Base-by-base conservation (phyloP, 805 yeast species). In the Ogataea ganodermae region DNA sequence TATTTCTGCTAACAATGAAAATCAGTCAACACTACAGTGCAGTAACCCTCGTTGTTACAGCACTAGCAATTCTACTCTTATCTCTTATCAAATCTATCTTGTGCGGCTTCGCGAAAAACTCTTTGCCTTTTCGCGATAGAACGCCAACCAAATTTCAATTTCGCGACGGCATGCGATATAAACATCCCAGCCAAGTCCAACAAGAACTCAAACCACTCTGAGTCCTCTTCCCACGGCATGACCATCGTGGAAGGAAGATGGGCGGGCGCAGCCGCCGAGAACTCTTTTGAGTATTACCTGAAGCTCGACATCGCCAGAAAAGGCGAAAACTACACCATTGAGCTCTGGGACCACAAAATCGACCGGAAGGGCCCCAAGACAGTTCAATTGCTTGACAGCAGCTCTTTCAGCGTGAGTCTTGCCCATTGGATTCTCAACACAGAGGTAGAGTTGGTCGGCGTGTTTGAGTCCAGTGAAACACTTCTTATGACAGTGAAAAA, bases 351-450 rank as follows among this genome's bases (percentile, higher is more conserved):
- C 32, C 42, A 30, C 14, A 38, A 27, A 16, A 12, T 21, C 4
- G 16, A 38, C 16, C 14, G 32, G 3, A 13, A 17, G 16, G 30
- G 17, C 12, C 42, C 40, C 20, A 24, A 16, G 16, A 16, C 14
- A 27, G 23, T 24, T 4, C 5, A 26, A 3, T 6, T 27, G 9
- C 5, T 26, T 13, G 32, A 12, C 13, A 14, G 16, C 13, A 20
- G 12, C 36, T 12, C 17, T 14, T 40, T 40, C 36, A 18, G 10
- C 3, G 44, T 31, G 17, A 30, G 12, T 3, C 36, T 40, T 20
- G 35, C n/a, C 6, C 24, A 40, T 14, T 40, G 44, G 44, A 40
- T 40, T 14, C 20, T 40, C 23, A 21, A 28, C 3, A 9, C 36
- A 3, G 20, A 28, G 18, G 18, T 40, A 6, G 30, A 22, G 28